Evolutionary conservation across 2,329 filamentous ascomycete genomes (phyloP).

Genomic region (Ceratocystis diversiconidia): DNA sequence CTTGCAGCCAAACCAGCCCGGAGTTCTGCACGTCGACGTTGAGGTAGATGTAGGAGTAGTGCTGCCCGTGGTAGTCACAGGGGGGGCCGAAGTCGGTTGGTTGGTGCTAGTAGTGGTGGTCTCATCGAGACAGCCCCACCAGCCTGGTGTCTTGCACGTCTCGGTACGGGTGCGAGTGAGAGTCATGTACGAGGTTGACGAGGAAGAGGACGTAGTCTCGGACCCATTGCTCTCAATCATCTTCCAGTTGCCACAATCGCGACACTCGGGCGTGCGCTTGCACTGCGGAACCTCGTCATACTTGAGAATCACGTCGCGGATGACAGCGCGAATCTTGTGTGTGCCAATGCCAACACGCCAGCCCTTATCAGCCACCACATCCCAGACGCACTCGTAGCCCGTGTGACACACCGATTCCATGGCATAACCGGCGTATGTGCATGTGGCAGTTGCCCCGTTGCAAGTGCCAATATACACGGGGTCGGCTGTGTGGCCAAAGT

Average conservation of each 20-base stretch:
- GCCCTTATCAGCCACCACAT: constrained; percentile 79
- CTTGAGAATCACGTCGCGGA: constrained; percentile 69
- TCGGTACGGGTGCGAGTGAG: constrained; percentile 64
- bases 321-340: constrained; percentile 79
- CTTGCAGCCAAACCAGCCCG: constrained; percentile 55
- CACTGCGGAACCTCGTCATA: constrained; percentile 74
- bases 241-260: constrained; percentile 87
- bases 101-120: constrained; percentile 33
- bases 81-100: constrained; percentile 23
- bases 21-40: constrained; percentile 45
- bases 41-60: constrained; percentile 32
- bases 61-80: constrained; percentile 19
- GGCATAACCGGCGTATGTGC: constrained; percentile 84
- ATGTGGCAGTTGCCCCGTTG: constrained; percentile 76
- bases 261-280: constrained; percentile 60
- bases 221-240: constrained; percentile 88
- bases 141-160: constrained; percentile 82
- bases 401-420: constrained; percentile 88
- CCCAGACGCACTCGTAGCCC: constrained; percentile 76
- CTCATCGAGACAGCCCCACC: constrained; percentile 71
- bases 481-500: constrained; percentile 92
- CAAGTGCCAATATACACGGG: constrained; percentile 89
- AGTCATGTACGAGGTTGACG: constrained; percentile 30
- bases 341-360: constrained; percentile 86
- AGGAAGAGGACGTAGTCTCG: constrained; percentile 49